phyloP scores from a whole-genome alignment of 495 filamentous ascomycete genomes.

The Halenospora varia region DNA sequence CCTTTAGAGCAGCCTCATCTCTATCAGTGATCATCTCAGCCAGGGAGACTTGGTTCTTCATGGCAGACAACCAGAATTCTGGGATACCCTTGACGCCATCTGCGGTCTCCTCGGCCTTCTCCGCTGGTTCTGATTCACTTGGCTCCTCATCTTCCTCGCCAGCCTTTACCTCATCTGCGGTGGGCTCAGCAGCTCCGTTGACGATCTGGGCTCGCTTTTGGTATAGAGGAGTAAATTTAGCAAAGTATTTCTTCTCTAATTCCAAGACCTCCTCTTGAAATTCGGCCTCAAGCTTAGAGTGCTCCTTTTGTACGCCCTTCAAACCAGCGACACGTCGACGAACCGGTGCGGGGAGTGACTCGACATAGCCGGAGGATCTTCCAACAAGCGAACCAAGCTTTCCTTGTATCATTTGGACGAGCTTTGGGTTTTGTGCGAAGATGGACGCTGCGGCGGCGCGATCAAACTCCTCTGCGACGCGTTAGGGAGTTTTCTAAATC shows the following conservation, averaged over 20 bases:
- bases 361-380: constrained; percentile 94
- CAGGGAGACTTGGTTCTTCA: constrained; percentile 98
- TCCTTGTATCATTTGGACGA: constrained; percentile 95
- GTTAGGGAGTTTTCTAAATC: constrained; percentile 17
- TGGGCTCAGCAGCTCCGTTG: constrained; percentile 84
- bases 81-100: constrained; percentile 61
- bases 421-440: constrained; percentile 88
- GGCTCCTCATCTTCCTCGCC: constrained; percentile 77
- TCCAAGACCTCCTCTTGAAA: constrained; percentile 98
- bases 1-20: constrained; percentile 88
- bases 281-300: constrained; percentile 94
- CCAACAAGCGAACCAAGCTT: constrained; percentile 92
- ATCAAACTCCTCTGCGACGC: constrained; percentile 75
- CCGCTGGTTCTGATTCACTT: constrained; percentile 48
- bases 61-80: constrained; percentile 98
- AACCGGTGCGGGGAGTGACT: constrained; percentile 83
- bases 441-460: constrained; percentile 81
- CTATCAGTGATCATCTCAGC: constrained; percentile 98
- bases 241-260: constrained; percentile 98
- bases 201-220: constrained; percentile 91
- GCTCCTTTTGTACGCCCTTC: constrained; percentile 98
- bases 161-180: constrained; percentile 76
- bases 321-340: constrained; percentile 90
- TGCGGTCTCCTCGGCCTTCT: constrained; percentile 49
- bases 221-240: constrained; percentile 97